These are phyloP conservation scores for Graphilbum ipis-grandicollis DNA, from an alignment of 2,329 filamentous ascomycete genomes.

Conservation along the genomic window DNA sequence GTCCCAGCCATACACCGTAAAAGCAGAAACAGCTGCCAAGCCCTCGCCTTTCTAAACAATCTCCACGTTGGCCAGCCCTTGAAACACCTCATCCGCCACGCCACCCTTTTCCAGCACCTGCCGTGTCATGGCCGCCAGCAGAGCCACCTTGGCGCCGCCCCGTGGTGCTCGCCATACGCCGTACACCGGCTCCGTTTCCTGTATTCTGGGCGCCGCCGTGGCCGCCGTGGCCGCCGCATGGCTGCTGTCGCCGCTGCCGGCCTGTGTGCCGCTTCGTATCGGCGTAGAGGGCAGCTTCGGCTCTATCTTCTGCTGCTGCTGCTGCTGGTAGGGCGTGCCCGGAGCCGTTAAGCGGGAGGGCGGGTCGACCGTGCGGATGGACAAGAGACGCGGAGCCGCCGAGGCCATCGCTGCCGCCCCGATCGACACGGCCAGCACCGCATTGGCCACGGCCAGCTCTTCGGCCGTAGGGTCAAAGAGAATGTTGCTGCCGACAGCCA, in stretches of 20 bases:
- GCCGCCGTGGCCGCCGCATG: neutral
- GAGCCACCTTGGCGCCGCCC: slow-evolving; percentile 61
- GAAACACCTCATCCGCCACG: slow-evolving; percentile 72
- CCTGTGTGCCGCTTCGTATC: neutral
- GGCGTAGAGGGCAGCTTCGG: slow-evolving; percentile 5
- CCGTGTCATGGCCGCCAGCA: slow-evolving; percentile 59
- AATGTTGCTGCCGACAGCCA: slow-evolving; percentile 65
- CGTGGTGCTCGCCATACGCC: slow-evolving; percentile 77
- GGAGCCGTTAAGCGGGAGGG: slow-evolving; percentile 57
- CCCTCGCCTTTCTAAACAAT: slow-evolving; percentile 24
- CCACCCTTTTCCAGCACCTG: slow-evolving; percentile 61
- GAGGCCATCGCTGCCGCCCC: slow-evolving; percentile 19
- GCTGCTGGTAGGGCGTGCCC: slow-evolving; percentile 43
- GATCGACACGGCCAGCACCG: slow-evolving; percentile 71
- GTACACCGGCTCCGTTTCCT: slow-evolving; percentile 39
- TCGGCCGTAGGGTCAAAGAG: slow-evolving; percentile 87
- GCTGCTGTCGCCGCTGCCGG: neutral
- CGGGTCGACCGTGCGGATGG: slow-evolving; percentile 57
- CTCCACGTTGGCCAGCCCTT: slow-evolving; percentile 62
- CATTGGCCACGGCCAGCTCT: slow-evolving; percentile 84
- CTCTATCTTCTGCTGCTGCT: slow-evolving; percentile 15
- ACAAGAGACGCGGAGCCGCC: slow-evolving; percentile 44
- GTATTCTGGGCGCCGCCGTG: slow-evolving; percentile 17
- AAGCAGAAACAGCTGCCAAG: no score
- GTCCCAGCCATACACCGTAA: no score